A percentile compares a stretch with the other conserved stretches of the same genome.
These are phyloP conservation scores for Didymella keratinophila DNA, from an alignment of 2,329 filamentous ascomycete genomes.

Conservation along the genomic window DNA sequence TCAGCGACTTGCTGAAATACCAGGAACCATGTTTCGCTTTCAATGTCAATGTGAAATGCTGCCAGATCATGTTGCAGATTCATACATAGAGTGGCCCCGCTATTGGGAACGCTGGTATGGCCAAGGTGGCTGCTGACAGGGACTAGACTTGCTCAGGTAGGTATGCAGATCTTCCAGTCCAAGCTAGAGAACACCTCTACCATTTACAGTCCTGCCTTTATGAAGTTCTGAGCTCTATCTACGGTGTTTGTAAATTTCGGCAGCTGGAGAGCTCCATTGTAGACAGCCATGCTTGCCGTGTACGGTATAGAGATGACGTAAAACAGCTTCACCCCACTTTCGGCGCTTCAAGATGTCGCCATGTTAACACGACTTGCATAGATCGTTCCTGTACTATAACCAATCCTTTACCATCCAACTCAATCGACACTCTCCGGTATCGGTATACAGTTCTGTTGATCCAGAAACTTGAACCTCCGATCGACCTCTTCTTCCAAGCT, in stretches of 20 bases:
- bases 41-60: background rate
- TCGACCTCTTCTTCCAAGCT: background rate
- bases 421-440: conserved; percentile 1
- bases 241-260: background rate
- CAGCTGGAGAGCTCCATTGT: background rate
- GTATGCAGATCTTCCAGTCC: background rate
- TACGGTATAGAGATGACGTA: conserved; percentile 15
- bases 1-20: background rate
- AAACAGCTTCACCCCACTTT: conserved; percentile 17
- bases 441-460: background rate
- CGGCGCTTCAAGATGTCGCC: conserved; percentile 7
- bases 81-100: background rate
- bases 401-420: conserved; percentile 1
- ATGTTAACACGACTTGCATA: conserved; percentile 22
- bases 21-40: too few relatives aligned
- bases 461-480: background rate
- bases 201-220: background rate
- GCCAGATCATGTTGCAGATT: background rate
- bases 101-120: background rate
- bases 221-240: background rate
- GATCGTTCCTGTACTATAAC: conserved; percentile 9
- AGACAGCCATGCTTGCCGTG: conserved; percentile 3
- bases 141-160: background rate
- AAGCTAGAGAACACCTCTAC: background rate
- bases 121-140: background rate